Conservation (phyloP, 352 stramenopile species). For the Phytophthora pini region DNA sequence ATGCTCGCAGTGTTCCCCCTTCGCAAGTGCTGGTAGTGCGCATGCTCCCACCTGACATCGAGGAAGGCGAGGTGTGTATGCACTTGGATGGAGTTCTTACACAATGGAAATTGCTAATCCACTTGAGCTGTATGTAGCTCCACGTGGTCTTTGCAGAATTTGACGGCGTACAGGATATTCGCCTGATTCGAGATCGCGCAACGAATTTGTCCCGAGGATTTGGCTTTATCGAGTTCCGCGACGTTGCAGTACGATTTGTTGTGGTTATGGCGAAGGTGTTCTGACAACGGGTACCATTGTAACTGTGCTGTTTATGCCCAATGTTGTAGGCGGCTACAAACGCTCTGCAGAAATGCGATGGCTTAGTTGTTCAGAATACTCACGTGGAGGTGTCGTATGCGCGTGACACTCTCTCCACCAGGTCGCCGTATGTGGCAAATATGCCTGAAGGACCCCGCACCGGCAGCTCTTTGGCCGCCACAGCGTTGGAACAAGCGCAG, state of each 20-base stretch:
- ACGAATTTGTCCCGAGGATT: slow-evolving; percentile 78
- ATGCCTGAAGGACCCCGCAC: slow-evolving; percentile 12
- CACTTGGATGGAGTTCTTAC: neutral
- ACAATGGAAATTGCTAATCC: neutral
- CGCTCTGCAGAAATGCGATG: slow-evolving; percentile 40
- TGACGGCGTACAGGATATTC: slow-evolving; percentile 71
- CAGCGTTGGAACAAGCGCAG: slow-evolving; percentile 81
- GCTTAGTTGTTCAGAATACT: slow-evolving; percentile 45
- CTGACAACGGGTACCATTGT: slow-evolving; percentile 8
- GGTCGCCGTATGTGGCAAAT: slow-evolving; percentile 18
- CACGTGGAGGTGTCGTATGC: slow-evolving; percentile 68
- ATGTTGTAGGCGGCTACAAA: slow-evolving; percentile 36
- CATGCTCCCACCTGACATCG: slow-evolving; percentile 71
- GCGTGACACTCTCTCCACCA: slow-evolving; percentile 45
- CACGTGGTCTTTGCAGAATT: slow-evolving; percentile 74
- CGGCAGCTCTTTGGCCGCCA: slow-evolving; percentile 59
- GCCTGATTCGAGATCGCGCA: slow-evolving; percentile 72
- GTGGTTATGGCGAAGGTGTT: neutral
- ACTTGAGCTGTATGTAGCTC: slow-evolving; percentile 48
- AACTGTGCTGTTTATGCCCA: slow-evolving; percentile 1
- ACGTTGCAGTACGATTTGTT: slow-evolving; percentile 57
- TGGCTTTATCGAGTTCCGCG: slow-evolving; percentile 80
- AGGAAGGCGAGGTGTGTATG: slow-evolving; percentile 75
- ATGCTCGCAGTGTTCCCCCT: slow-evolving; percentile 25
- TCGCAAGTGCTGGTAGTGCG: slow-evolving; percentile 75